Conservation (phyloP, 768 basidiomycete genomes). For the Podaxis mareebaensis region DNA sequence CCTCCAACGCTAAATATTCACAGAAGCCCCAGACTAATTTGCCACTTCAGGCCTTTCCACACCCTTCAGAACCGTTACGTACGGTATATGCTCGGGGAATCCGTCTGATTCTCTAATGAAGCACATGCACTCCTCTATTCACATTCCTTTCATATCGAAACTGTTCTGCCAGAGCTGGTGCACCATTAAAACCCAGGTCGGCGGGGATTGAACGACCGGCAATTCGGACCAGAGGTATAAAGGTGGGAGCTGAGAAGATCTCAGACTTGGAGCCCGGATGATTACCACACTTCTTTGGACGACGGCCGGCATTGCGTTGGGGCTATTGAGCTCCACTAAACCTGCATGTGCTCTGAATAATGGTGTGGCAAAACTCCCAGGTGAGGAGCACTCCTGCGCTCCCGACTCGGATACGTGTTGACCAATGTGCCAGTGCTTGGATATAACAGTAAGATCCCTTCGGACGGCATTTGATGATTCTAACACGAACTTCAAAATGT, state of each 20-base stretch:
- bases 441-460: slow-evolving; percentile 54
- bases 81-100: slow-evolving; percentile 24
- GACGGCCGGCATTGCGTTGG: slow-evolving; percentile 20
- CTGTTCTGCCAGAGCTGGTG: background rate
- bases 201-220: background rate
- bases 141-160: background rate
- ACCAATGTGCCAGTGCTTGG: slow-evolving; percentile 47
- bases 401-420: background rate
- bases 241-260: background rate
- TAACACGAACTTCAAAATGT: background rate
- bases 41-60: slow-evolving; percentile 4
- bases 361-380: slow-evolving; percentile 38
- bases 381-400: slow-evolving; percentile 24
- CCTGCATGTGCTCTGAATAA: slow-evolving; percentile 29
- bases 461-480: background rate
- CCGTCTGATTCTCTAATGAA: background rate
- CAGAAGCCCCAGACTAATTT: slow-evolving; percentile 18
- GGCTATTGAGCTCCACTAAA: slow-evolving; percentile 16
- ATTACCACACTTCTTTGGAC: slow-evolving; percentile 24
- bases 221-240: background rate
- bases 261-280: slow-evolving; percentile 16
- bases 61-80: background rate
- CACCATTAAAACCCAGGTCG: background rate
- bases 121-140: background rate
- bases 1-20: slow-evolving; percentile 17